Evolutionary conservation across 257 asterid genomes (phyloP).

Genomic region (Fraxinus anomala): DNA sequence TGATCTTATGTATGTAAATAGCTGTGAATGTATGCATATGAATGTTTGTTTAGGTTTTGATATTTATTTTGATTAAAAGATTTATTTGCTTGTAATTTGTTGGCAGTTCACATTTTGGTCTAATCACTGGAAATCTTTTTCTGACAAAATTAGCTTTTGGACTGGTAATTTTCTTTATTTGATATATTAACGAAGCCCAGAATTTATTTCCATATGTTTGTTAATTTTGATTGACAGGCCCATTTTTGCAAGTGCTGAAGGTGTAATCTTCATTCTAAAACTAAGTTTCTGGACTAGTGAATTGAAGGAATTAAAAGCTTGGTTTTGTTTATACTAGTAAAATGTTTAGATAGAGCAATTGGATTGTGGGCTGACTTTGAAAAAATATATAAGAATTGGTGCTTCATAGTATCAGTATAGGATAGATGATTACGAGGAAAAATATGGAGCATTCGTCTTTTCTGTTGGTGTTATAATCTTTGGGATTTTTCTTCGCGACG

Average conservation of each 20-base stretch:
- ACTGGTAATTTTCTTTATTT: slow-evolving; percentile 4
- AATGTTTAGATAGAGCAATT: slow-evolving; percentile 25
- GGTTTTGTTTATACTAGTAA: slow-evolving; percentile 12
- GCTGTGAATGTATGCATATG: background rate
- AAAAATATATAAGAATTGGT: background rate
- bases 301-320: slow-evolving; percentile 20
- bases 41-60: background rate
- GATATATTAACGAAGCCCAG: background rate
- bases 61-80: background rate
- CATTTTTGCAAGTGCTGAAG: slow-evolving; percentile 24
- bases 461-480: slow-evolving; percentile 60
- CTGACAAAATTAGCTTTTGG: slow-evolving; percentile 14
- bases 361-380: slow-evolving; percentile 24
- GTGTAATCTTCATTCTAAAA: slow-evolving; percentile 31
- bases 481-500: slow-evolving; percentile 79
- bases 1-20: background rate
- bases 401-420: background rate
- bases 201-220: background rate
- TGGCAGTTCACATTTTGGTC: slow-evolving; percentile 13
- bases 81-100: slow-evolving; percentile 11
- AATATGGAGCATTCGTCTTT: slow-evolving; percentile 67
- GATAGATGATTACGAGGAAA: slow-evolving; percentile 57
- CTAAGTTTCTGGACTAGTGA: slow-evolving; percentile 26
- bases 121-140: slow-evolving; percentile 22
- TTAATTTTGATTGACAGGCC: slow-evolving; percentile 29